Percentiles rank a stretch among this genome's conserved stretches.
These are phyloP conservation scores for Calonectria fujianensis DNA, from an alignment of 2,329 filamentous ascomycete genomes.

Conservation along the genomic window DNA sequence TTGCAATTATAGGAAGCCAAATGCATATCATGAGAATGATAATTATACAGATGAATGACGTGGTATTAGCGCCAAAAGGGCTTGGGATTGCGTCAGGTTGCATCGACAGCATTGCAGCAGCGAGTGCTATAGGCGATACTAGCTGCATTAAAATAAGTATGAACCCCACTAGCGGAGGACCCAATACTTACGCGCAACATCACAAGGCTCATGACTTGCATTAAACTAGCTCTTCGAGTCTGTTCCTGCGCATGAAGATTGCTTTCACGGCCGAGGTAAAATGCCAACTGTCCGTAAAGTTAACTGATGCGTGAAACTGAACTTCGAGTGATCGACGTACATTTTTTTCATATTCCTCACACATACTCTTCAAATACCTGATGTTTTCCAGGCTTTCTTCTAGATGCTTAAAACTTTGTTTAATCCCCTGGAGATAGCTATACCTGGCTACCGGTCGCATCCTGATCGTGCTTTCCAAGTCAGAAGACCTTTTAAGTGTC, in stretches of 20 bases:
- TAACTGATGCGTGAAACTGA: not conserved
- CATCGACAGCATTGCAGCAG: too few relatives aligned
- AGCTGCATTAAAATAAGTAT: not conserved
- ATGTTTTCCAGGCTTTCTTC: not conserved
- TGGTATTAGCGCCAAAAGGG: too few relatives aligned
- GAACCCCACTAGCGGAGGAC: not conserved
- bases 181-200: not conserved
- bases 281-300: not conserved
- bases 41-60: too few relatives aligned
- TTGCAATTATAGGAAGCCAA: too few relatives aligned
- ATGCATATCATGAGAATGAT: too few relatives aligned
- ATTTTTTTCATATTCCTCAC: not conserved
- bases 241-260: not conserved
- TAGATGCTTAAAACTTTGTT: not conserved
- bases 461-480: not conserved
- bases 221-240: not conserved
- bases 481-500: not conserved
- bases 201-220: not conserved
- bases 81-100: too few relatives aligned
- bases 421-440: not conserved
- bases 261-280: too few relatives aligned
- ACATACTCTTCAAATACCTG: not conserved
- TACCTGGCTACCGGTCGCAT: not conserved
- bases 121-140: not conserved
- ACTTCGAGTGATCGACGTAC: not conserved